Evolutionary conservation across 768 basidiomycete genomes (phyloP), one percentile per base, ranked within the genome.

Genomic region (Tulasnella sp.): DNA sequence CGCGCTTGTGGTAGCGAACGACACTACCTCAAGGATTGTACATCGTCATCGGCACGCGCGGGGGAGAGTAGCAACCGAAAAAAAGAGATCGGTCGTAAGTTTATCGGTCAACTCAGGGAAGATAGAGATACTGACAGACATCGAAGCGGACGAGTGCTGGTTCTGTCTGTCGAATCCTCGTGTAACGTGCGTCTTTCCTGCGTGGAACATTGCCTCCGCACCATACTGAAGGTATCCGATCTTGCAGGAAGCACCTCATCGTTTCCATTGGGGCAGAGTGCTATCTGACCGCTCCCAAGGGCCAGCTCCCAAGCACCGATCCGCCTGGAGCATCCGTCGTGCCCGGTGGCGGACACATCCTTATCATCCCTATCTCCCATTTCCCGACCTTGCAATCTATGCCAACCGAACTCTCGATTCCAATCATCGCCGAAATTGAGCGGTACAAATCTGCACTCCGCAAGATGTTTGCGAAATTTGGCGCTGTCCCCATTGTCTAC

Each of bases 111-210:
- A n/a, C 34, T 2, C 15, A 17, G n/a, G n/a, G 41, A 6, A 17
- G 17, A 23, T 6, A 7, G 27, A n/a, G 17, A 19, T 6, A 31
- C 25, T 29, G 19, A 48, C 8, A 15, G 46, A 7, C 31, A 8
- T 25, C 62, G 45, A 65, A 89, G 88, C 90, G 62, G 86, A 86
- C 56, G 87, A 92, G 68, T 97, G 94, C 69, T 98, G 94, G 94
- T 98, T 99, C 72, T 99, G 96, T 68, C 69, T 99, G 52, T 93
- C 90, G 39, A 97, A 97, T 66, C 93, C 94, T 0, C 83, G 80
- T 63, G 74, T 98, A 36, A 84, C 88, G 82, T 89, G 66, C 61
- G 84, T 76, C n/a, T n/a, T n/a, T n/a, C 21, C 36, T 19, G 23
- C 32, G 29, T 31, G 7, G 14, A 42, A 15, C 19, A 27, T 55